A percentile compares a stretch with the other conserved stretches of the same genome.
Conservation (phyloP, 148 eudicot genomes). For the Heliamphora exappendiculata region DNA sequence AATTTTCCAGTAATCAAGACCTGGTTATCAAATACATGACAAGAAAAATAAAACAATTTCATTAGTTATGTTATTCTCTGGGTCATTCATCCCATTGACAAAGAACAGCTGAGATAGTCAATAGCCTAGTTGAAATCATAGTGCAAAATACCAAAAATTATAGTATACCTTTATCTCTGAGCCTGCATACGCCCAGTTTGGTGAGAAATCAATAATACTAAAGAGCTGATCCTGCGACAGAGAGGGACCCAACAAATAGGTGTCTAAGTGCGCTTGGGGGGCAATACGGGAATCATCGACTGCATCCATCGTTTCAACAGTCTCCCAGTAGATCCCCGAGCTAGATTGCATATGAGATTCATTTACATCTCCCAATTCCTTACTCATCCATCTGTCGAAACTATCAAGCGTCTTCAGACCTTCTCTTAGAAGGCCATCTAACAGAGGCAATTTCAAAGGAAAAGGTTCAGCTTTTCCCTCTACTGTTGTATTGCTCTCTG, state of each 20-base stretch:
- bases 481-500: constrained; percentile 9
- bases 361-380: constrained; percentile 64
- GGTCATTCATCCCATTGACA: neutral
- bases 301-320: constrained; percentile 44
- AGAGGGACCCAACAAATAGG: constrained; percentile 50
- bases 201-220: constrained; percentile 67
- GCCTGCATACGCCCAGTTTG: constrained; percentile 62
- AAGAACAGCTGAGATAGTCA: neutral
- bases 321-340: constrained; percentile 53
- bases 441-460: constrained; percentile 30
- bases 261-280: constrained; percentile 30
- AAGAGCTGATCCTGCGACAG: constrained; percentile 68
- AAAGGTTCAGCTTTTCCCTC: constrained; percentile 29
- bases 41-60: constrained; percentile 1
- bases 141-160: neutral
- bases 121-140: neutral
- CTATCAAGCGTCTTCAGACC: constrained; percentile 67
- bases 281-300: constrained; percentile 35
- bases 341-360: constrained; percentile 42
- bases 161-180: constrained; percentile 61
- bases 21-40: constrained; percentile 23
- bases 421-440: constrained; percentile 33
- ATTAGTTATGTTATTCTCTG: neutral
- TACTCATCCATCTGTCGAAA: constrained; percentile 78
- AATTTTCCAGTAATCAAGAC: constrained; percentile 75